Percentiles rank a stretch among this genome's conserved stretches.
phyloP scores from a whole-genome alignment of 2,329 filamentous ascomycete species.

The Fusarium sp. region DNA sequence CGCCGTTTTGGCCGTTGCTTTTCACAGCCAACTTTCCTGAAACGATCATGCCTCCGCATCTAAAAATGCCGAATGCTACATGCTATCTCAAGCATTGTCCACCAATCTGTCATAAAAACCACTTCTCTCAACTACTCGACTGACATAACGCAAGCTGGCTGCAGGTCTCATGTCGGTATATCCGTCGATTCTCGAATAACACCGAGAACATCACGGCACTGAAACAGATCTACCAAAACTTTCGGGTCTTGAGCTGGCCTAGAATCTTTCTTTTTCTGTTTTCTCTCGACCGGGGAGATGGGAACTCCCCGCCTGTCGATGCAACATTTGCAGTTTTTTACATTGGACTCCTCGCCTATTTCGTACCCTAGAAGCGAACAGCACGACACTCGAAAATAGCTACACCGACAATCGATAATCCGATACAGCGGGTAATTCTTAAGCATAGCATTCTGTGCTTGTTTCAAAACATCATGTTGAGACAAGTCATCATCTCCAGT shows the following conservation, averaged over 20 bases:
- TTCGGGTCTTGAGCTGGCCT: background rate
- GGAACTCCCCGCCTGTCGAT: background rate
- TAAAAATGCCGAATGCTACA: background rate
- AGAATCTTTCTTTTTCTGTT: background rate
- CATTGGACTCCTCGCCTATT: background rate
- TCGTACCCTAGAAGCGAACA: background rate
- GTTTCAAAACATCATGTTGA: background rate
- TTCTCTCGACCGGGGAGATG: background rate
- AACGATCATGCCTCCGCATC: background rate
- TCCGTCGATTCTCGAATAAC: conserved; percentile 5
- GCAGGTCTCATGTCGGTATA: conserved; percentile 7
- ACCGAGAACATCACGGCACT: conserved; percentile 9
- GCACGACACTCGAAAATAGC: background rate
- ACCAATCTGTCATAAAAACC: background rate
- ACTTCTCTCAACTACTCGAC: conserved; percentile 1
- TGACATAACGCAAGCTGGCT: background rate
- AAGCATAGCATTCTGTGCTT: background rate
- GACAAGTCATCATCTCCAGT: background rate
- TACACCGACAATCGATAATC: background rate
- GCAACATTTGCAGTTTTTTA: background rate
- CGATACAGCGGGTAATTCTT: background rate
- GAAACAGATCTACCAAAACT: background rate
- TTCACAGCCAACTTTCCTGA: background rate
- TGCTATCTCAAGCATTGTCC: background rate
- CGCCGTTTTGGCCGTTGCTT: conserved; percentile 7